Base-by-base conservation (phyloP, 2,329 filamentous ascomycete species). In the Byssothecium circinans region DNA sequence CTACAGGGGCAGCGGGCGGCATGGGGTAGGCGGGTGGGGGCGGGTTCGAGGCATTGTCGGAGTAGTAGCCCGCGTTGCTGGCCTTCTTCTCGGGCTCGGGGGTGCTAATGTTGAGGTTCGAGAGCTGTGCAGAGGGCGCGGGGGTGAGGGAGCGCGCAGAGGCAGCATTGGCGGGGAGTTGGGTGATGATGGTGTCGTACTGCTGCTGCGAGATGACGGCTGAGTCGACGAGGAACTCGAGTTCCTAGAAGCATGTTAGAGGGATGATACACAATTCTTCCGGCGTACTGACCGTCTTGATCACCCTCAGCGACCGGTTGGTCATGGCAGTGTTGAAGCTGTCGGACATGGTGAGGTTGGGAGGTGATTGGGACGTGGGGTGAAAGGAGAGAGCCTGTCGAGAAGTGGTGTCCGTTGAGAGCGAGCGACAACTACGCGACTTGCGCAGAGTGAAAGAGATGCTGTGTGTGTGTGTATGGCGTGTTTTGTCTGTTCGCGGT, bases 141-240 rank as follows among this genome's bases (percentile, higher is more conserved):
- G 60, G 56, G 48, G 56, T 51, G 29, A 60, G 55, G 22, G 56
- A 53, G 60, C 59, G 60, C 20, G 56, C 17, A 80, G 81, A 68
- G 89, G 86, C 61, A 14, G 82, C 82, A 67, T 91, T 88, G 56
- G 80, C 74, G 29, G 91, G 92, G 25, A 97, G 85, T 62, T 88
- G 81, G 55, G 78, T 75, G 65, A 86, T 79, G 69, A 96, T 89
- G 42, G 80, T 81, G 64, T 89, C 86, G 68, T 91, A 90, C 65
- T 86, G 84, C 46, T 84, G 75, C 50, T 88, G 85, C 54, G 81
- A 84, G 69, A 97, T 89, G 65, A 91, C 79, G 57, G 86, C 86
- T 64, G 87, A 84, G 70, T 96, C 91, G 58, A 89, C 82, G 52
- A 97, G 88, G 60, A 85, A 88, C 73, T 96, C 91, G 51, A 96